Evolutionary conservation across 106 monocot genomes (phyloP), one percentile per base, ranked within the genome.

Genomic region (Dactylorhiza incarnata): DNA sequence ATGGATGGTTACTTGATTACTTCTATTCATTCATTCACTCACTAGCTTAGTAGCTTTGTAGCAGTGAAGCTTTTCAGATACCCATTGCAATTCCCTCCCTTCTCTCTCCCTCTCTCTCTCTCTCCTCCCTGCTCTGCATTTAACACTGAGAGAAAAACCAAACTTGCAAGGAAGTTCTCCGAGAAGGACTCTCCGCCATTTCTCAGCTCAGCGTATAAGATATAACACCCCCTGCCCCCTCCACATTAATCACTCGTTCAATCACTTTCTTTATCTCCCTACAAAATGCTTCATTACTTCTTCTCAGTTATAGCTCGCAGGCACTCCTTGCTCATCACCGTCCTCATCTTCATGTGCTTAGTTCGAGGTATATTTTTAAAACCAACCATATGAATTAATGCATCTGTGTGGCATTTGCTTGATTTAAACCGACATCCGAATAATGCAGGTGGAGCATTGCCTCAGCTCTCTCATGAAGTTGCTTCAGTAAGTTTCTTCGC

Each of bases 11-110:
- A 14, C 56, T 14, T 9, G 44, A 7, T 29, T 37, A 11, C 68
- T n/a, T 55, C 58, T 58, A 14, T 45, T 44, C 68, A 68, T 68
- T 68, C 68, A 68, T 68, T 68, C 68, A 68, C 9, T 58, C 17
- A 58, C 58, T 58, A 58, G 58, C 58, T 17, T 15, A 5, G 22
- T 44, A 3, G 68, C 25, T 63, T 63, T 63, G 1, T 63, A 25
- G 62, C 7, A 63, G 7, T 10, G 49, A 20, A 63, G 10, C 24
- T 50, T 22, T 25, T 25, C 24, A 7, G 62, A 63, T 63, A 14
- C 24, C 62, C 22, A 63, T 47, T 71, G 46, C 20, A 25, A 65
- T 6, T 4, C 6, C 65, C 6, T 23, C 24, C 24, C 5, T 20
- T 65, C 65, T 4, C 19, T 65, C 65, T 6, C 7, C 12, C 65